A percentile compares a stretch with the other conserved stretches of the same genome.
These are phyloP conservation scores for Luvunga scandens DNA, from an alignment of 345 rosid genomes.

Conservation along the genomic window DNA sequence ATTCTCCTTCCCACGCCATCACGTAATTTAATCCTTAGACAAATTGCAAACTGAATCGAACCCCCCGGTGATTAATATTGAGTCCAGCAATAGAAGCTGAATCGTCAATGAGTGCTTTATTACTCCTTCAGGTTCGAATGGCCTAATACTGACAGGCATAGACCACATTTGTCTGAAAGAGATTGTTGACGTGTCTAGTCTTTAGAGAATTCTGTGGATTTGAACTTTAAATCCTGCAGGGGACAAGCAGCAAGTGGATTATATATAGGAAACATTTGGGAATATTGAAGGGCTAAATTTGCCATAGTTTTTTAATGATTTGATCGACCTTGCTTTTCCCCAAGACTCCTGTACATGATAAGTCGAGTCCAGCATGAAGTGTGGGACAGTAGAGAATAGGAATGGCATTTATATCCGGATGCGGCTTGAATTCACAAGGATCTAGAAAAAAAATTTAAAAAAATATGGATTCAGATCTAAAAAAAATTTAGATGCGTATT, in stretches of 20 bases:
- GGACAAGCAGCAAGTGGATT: neutral
- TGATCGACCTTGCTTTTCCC: neutral
- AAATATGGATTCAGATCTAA: too few species aligned
- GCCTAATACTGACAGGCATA: slow-evolving; percentile 19
- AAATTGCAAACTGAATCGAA: too few species aligned
- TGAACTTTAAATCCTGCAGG: neutral
- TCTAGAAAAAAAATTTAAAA: too few species aligned
- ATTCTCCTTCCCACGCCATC: too few species aligned
- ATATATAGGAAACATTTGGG: neutral
- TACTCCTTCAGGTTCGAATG: slow-evolving; percentile 39
- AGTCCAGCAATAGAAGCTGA: slow-evolving; percentile 3
- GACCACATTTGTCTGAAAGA: neutral
- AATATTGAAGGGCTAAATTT: neutral
- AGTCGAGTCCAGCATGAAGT: neutral
- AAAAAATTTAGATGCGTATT: too few species aligned
- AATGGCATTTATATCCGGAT: too few species aligned
- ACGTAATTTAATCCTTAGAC: too few species aligned
- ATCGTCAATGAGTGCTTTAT: slow-evolving; percentile 19
- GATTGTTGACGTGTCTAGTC: neutral
- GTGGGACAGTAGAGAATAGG: neutral
- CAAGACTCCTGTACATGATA: neutral
- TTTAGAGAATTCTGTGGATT: neutral
- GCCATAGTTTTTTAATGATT: too few species aligned
- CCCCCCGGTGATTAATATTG: too few species aligned
- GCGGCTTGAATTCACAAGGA: too few species aligned